phyloP scores from a whole-genome alignment of 2,329 filamentous ascomycete species.

The Pseudogymnoascus sp. region DNA sequence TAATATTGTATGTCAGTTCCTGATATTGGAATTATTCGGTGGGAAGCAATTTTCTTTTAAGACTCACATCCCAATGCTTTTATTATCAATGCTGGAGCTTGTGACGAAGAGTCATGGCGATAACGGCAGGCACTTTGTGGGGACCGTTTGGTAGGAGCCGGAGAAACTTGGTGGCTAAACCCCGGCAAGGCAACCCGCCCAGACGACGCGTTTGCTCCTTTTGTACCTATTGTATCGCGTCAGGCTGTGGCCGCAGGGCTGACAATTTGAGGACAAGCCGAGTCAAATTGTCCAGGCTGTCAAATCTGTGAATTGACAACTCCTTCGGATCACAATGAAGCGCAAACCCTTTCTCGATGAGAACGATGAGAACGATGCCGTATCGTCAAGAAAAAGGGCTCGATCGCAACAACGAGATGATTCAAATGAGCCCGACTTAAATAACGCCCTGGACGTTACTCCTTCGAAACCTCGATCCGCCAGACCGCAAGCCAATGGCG shows the following conservation, averaged over 20 bases:
- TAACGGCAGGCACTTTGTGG: constrained; percentile 5
- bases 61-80: background rate
- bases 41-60: background rate
- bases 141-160: background rate
- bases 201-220: background rate
- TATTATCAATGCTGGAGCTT: background rate
- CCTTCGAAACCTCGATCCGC: background rate
- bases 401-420: background rate
- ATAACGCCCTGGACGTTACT: background rate
- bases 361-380: background rate
- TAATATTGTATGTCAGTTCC: background rate
- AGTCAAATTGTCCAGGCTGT: background rate
- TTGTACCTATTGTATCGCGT: background rate
- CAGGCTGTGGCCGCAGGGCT: background rate
- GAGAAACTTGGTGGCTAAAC: background rate
- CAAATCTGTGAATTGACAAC: background rate
- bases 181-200: background rate
- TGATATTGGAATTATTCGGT: background rate
- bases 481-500: background rate
- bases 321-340: background rate
- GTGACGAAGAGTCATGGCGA: constrained; percentile 1
- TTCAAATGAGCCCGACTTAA: background rate
- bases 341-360: background rate
- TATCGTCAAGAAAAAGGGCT: constrained; percentile 3
- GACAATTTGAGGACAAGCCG: background rate